These are phyloP conservation scores for Kwoniella mangroviensis DNA, from an alignment of 768 basidiomycete species.

Conservation along the genomic window DNA sequence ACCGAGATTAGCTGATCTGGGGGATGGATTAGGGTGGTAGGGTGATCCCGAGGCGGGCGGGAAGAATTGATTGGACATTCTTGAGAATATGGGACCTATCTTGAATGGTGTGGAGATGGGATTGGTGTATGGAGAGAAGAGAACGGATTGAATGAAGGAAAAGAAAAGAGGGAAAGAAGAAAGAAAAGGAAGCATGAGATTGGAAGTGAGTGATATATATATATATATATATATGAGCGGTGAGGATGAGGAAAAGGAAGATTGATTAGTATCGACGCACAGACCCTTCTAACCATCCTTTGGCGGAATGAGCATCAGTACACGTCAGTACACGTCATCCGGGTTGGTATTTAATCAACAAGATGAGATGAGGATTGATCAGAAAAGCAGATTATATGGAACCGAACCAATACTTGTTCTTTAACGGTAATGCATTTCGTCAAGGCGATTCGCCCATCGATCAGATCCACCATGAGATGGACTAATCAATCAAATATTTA, in stretches of 20 bases:
- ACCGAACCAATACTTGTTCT: too few species aligned
- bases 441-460: background rate
- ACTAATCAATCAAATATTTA: slow-evolving; percentile 61
- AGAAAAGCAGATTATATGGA: too few species aligned
- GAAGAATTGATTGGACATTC: slow-evolving; percentile 1
- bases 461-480: background rate
- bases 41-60: background rate
- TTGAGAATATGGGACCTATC: background rate
- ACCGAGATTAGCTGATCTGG: background rate
- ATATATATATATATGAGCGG: background rate
- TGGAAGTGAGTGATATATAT: background rate
- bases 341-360: too few species aligned
- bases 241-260: background rate
- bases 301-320: too few species aligned
- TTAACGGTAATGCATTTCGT: background rate
- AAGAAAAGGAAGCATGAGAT: background rate
- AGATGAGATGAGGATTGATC: too few species aligned
- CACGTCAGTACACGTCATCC: too few species aligned
- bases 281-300: too few species aligned
- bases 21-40: background rate
- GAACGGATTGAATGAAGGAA: background rate
- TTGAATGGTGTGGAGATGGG: background rate
- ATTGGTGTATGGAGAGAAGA: background rate
- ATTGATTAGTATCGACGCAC: too few species aligned
- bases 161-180: background rate